Percentiles rank a stretch among this genome's conserved stretches.
Conservation (phyloP, 805 yeast species). For the Monosporozyma aerobia region DNA sequence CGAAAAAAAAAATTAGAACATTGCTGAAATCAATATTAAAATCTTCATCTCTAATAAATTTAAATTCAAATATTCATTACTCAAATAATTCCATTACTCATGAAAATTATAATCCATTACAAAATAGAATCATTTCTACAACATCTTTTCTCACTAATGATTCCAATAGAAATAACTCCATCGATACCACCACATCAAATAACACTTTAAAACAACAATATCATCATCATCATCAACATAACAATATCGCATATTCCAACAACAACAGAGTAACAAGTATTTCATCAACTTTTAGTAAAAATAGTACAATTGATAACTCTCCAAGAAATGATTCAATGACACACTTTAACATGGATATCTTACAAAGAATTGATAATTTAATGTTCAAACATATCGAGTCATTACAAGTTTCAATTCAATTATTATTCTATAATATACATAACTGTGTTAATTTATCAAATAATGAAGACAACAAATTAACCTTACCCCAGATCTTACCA, state of each 20-base stretch:
- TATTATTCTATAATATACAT: constrained; percentile 21
- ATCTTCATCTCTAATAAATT: background rate
- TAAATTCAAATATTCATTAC: background rate
- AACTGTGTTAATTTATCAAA: constrained; percentile 12
- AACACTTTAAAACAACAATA: background rate
- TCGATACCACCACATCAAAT: background rate
- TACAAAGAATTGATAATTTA: constrained; percentile 2
- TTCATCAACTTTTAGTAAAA: background rate
- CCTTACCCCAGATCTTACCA: constrained; percentile 59
- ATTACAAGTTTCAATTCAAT: constrained; percentile 23
- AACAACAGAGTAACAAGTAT: background rate
- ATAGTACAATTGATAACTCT: background rate
- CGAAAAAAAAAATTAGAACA: constrained; percentile 1
- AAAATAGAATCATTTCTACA: background rate
- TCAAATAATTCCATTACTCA: background rate
- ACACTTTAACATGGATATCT: background rate
- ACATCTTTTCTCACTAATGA: background rate
- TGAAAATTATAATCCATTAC: background rate
- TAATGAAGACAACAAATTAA: constrained; percentile 7
- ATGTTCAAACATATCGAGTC: constrained; percentile 23
- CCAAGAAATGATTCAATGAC: background rate
- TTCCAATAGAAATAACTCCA: background rate
- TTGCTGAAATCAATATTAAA: background rate
- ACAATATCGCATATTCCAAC: background rate
- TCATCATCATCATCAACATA: too few relatives aligned